phyloP scores from a whole-genome alignment of 2,329 filamentous ascomycete genomes.

The Fusarium sterilihyphosum region DNA sequence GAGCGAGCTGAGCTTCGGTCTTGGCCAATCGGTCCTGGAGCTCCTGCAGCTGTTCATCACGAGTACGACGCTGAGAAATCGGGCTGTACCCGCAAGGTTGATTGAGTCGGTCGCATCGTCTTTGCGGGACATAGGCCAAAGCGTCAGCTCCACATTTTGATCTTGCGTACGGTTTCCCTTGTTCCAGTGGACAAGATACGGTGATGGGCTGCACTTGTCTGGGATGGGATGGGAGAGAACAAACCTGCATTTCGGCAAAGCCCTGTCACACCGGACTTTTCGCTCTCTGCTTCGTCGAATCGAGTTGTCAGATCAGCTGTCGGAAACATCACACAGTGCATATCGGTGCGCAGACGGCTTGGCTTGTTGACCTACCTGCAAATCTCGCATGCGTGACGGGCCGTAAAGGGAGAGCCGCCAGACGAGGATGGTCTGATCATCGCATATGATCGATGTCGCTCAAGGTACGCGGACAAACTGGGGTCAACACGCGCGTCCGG shows the following conservation, averaged over 20 bases:
- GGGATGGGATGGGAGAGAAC: neutral
- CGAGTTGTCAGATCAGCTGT: neutral
- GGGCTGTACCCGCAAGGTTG: neutral
- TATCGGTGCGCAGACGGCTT: neutral
- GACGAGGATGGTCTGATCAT: neutral
- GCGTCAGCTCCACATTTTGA: neutral
- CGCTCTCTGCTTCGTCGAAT: neutral
- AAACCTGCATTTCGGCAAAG: neutral
- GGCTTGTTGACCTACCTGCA: neutral
- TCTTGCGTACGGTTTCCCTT: rapidly evolving
- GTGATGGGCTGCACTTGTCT: neutral
- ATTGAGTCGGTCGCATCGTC: neutral
- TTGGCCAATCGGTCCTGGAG: neutral
- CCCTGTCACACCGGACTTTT: neutral
- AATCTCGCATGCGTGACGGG: neutral
- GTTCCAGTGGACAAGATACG: neutral
- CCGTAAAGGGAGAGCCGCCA: neutral
- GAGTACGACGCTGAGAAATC: neutral
- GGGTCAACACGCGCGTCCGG: neutral
- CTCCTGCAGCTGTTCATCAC: neutral
- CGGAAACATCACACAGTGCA: neutral
- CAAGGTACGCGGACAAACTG: neutral
- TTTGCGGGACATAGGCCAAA: neutral
- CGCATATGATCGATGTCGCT: neutral
- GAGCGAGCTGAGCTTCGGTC: neutral